These are phyloP conservation scores for Fragilaria radians DNA, from an alignment of 108 stramenopile genomes.

Conservation along the genomic window DNA sequence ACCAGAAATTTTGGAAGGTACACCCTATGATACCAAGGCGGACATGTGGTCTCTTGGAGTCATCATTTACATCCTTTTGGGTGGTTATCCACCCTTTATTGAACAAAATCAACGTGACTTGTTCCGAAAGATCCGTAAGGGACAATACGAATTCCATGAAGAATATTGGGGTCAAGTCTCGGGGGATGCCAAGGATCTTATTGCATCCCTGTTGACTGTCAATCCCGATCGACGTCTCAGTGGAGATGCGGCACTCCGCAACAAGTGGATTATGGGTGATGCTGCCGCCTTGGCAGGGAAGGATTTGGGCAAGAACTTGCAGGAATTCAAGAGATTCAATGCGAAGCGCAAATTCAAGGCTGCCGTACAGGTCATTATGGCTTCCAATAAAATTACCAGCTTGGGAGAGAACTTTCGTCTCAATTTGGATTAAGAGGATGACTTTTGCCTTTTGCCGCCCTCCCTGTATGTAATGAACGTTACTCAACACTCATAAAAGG, in stretches of 20 bases:
- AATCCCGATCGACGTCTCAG: constrained; percentile 44
- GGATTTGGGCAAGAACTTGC: constrained; percentile 46
- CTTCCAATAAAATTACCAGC: constrained; percentile 66
- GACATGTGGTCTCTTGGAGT: constrained; percentile 96
- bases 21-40: constrained; percentile 67
- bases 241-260: constrained; percentile 42
- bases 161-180: constrained; percentile 31
- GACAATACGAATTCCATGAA: constrained; percentile 27
- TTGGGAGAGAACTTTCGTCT: constrained; percentile 53
- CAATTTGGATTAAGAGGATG: constrained; percentile 47
- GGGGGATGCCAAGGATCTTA: constrained; percentile 39
- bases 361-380: constrained; percentile 52
- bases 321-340: constrained; percentile 65
- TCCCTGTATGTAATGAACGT: too few species aligned
- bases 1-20: constrained; percentile 52
- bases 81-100: constrained; percentile 63
- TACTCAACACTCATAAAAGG: too few species aligned
- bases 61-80: constrained; percentile 84
- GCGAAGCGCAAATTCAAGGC: constrained; percentile 61
- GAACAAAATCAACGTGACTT: constrained; percentile 38
- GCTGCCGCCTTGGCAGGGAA: constrained; percentile 25
- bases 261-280: constrained; percentile 20
- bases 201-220: constrained; percentile 38
- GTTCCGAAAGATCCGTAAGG: constrained; percentile 37
- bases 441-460: too few species aligned